phyloP scores from a whole-genome alignment of 129 eudicot species.

The Flaveria brownii region DNA sequence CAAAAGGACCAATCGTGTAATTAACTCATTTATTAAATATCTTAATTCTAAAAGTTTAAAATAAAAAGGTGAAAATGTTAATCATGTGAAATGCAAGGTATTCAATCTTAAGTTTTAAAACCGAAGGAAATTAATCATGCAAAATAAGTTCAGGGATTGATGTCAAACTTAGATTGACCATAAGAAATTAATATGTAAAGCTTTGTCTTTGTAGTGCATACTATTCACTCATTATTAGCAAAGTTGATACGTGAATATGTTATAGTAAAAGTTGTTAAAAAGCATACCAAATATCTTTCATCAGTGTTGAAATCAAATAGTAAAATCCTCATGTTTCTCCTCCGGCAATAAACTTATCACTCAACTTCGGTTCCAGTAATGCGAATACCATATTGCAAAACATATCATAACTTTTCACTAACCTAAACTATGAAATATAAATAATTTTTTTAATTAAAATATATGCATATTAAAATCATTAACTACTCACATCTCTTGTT shows the following conservation, averaged over 20 bases:
- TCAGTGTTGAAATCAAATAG: conserved; percentile 73
- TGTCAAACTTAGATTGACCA: background rate
- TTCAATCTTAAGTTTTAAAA: background rate
- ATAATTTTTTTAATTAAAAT: background rate
- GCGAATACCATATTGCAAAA: conserved; percentile 71
- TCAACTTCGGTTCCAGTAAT: conserved; percentile 67
- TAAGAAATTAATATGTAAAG: background rate
- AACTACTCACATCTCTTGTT: no score
- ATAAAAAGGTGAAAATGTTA: background rate
- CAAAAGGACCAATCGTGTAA: no score
- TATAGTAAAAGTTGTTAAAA: background rate
- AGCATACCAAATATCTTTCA: conserved; percentile 62
- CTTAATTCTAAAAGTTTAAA: no score
- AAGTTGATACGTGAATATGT: background rate
- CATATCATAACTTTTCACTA: conserved; percentile 83
- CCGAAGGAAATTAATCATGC: background rate
- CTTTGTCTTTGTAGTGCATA: background rate
- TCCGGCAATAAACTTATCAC: conserved; percentile 71
- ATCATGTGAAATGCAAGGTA: background rate
- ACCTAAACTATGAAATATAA: conserved; percentile 47
- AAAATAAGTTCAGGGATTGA: background rate
- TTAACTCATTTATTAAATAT: no score
- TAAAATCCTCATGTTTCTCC: conserved; percentile 87
- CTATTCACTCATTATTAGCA: background rate
- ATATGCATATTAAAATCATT: background rate